Evolutionary conservation across 1,284 basidiomycete genomes (phyloP).

Genomic region (Amylostereum chailletii): DNA sequence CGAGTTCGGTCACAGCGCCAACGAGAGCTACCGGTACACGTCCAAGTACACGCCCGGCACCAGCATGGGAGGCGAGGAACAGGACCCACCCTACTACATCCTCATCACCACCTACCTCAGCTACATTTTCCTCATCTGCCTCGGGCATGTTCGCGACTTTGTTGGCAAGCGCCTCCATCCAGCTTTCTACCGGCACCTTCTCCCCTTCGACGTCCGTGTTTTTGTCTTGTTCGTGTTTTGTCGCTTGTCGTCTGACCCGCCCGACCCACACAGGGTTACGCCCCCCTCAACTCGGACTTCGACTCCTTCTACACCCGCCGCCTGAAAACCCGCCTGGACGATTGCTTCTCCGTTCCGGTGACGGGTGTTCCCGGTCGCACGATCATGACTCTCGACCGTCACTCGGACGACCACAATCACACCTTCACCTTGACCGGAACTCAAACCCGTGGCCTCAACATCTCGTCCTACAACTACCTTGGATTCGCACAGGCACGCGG

Average conservation of each 20-base stretch:
- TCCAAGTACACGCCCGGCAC: conserved; percentile 52
- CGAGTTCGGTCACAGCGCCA: conserved; percentile 81
- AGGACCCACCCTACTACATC: conserved; percentile 86
- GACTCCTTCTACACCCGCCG: conserved; percentile 99
- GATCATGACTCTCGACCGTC: conserved; percentile 80
- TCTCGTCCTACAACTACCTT: conserved; percentile 99
- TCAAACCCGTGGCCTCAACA: conserved; percentile 86
- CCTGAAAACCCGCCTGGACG: conserved; percentile 89
- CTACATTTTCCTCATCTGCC: conserved; percentile 80
- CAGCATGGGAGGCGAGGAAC: conserved; percentile 46
- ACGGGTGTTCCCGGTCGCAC: conserved; percentile 96
- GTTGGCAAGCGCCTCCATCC: conserved; percentile 82
- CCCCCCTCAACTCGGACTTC: conserved; percentile 95
- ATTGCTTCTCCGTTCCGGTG: conserved; percentile 91
- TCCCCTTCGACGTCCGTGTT: conserved; percentile 68
- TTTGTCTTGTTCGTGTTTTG: neutral
- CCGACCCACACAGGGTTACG: conserved; percentile 66
- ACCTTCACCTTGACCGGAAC: conserved; percentile 76
- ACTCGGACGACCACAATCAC: conserved; percentile 76
- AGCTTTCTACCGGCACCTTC: conserved; percentile 70
- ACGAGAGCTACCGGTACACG: conserved; percentile 59
- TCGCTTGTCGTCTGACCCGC: conserved; percentile 4
- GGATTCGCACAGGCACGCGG: conserved; percentile 95
- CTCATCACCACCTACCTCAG: conserved; percentile 88
- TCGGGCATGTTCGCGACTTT: conserved; percentile 94